Percentiles rank a stretch among this genome's conserved stretches.
These are phyloP conservation scores for Limonium bicolor DNA, from an alignment of 148 eudicot genomes.

Conservation along the genomic window DNA sequence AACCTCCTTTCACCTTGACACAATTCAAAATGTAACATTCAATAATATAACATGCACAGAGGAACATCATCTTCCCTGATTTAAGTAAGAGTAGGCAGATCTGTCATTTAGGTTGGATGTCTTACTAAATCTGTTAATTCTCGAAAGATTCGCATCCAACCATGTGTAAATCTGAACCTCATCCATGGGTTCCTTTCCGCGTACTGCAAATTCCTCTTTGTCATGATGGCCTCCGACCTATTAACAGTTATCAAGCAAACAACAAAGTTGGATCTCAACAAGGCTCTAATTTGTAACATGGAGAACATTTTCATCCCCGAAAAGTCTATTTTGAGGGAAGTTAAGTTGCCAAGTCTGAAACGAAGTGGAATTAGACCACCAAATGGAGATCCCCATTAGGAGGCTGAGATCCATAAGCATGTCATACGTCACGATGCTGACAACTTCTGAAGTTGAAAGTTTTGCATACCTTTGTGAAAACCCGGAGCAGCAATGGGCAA, in stretches of 20 bases:
- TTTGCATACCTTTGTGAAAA: constrained; percentile 32
- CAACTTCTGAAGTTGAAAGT: too few species aligned
- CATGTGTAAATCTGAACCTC: constrained; percentile 99
- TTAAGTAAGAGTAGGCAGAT: neutral
- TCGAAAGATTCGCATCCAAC: constrained; percentile 93
- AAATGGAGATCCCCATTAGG: too few species aligned
- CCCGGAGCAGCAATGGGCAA: constrained; percentile 33
- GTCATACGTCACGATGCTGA: neutral
- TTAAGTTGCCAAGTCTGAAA: too few species aligned
- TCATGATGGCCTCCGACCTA: constrained; percentile 87
- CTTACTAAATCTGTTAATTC: constrained; percentile 93
- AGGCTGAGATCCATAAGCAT: neutral
- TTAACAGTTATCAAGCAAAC: too few species aligned
- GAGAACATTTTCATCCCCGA: neutral
- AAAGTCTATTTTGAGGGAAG: neutral
- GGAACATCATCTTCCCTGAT: neutral
- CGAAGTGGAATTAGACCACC: neutral
- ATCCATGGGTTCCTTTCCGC: constrained; percentile 95
- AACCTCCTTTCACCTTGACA: constrained; percentile 31
- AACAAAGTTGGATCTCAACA: too few species aligned
- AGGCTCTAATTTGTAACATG: too few species aligned
- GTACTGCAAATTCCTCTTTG: constrained; percentile 59
- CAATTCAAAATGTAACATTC: neutral
- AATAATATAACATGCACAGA: neutral
- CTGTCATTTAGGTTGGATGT: neutral